phyloP scores from a whole-genome alignment of 2,329 filamentous ascomycete species.

The Monilinia laxa region DNA sequence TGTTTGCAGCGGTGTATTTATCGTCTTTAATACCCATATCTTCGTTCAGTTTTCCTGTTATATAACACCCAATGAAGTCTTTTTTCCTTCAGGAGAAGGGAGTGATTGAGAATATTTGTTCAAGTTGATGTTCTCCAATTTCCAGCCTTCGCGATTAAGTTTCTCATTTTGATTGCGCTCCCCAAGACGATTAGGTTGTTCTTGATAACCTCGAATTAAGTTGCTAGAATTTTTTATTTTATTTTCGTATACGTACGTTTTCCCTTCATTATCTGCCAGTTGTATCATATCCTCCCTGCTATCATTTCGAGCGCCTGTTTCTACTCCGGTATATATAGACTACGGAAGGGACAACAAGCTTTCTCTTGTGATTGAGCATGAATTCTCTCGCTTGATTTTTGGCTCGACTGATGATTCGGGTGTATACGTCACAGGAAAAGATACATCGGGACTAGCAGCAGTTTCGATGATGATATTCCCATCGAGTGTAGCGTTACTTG shows the following conservation, averaged over 20 bases:
- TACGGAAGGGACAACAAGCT: background rate
- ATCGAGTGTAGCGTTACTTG: background rate
- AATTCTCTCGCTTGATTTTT: background rate
- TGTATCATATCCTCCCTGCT: background rate
- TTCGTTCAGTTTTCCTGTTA: background rate
- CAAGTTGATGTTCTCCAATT: background rate
- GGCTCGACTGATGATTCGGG: background rate
- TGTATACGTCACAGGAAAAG: background rate
- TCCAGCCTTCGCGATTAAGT: background rate
- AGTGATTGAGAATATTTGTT: background rate
- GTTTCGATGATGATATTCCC: background rate
- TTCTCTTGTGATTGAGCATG: background rate
- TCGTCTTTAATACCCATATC: background rate
- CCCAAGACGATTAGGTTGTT: background rate
- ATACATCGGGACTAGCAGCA: background rate
- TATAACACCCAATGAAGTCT: background rate
- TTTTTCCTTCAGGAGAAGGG: background rate
- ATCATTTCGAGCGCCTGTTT: background rate
- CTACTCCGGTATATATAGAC: background rate
- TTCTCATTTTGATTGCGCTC: background rate
- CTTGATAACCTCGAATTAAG: background rate
- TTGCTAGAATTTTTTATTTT: background rate
- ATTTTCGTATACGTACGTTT: too few relatives aligned
- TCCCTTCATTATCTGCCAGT: too few relatives aligned
- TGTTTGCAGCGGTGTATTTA: too few relatives aligned